These are phyloP conservation scores for Blastomyces percursus DNA, from an alignment of 2,329 filamentous ascomycete species.

Conservation along the genomic window DNA sequence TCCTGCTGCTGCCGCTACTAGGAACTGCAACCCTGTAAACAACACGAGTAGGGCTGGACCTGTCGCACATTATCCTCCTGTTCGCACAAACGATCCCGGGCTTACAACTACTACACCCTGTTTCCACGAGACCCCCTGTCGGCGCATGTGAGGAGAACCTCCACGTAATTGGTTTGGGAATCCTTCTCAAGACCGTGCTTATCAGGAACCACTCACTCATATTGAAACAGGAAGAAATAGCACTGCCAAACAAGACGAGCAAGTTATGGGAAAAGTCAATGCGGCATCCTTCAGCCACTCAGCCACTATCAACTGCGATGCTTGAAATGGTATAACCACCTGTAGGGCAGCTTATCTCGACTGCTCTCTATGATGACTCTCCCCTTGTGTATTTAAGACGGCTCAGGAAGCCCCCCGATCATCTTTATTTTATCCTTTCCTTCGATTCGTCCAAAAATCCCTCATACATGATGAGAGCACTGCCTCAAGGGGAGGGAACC, in stretches of 20 bases:
- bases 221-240: background rate
- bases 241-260: background rate
- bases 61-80: background rate
- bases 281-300: background rate
- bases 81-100: background rate
- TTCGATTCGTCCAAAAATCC: constrained; percentile 6
- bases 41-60: background rate
- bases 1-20: background rate
- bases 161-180: background rate
- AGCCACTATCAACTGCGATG: background rate
- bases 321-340: background rate
- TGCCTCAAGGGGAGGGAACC: background rate
- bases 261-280: background rate
- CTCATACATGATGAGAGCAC: background rate
- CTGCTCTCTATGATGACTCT: background rate
- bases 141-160: background rate
- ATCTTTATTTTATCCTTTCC: background rate
- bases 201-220: background rate
- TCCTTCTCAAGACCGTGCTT: background rate
- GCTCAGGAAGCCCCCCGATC: background rate
- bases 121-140: background rate
- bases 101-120: background rate
- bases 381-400: background rate
- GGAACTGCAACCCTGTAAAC: background rate
- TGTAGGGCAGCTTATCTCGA: background rate